phyloP scores from a whole-genome alignment of 164 flowering plant genomes.

The Malania oleifera region DNA sequence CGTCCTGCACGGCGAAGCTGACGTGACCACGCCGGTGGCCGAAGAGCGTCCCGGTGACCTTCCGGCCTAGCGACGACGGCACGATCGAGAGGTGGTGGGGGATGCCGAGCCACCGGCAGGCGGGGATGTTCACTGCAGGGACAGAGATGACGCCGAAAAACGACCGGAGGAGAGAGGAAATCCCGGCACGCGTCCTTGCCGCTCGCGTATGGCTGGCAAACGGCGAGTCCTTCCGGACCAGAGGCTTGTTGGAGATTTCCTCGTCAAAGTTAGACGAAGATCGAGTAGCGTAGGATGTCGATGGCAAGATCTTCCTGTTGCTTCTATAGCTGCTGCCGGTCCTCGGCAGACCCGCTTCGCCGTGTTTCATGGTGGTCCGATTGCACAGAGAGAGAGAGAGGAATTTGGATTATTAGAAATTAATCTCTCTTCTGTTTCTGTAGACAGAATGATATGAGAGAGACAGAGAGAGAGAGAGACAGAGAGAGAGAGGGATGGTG shows the following conservation, averaged over 20 bases:
- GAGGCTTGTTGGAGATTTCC: constrained; percentile 21
- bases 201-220: constrained; percentile 9
- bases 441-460: too few relatives aligned
- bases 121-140: constrained; percentile 30
- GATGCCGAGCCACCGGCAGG: constrained; percentile 43
- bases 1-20: constrained; percentile 70
- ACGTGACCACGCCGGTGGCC: constrained; percentile 81
- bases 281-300: constrained; percentile 29
- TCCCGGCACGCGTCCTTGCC: constrained; percentile 1
- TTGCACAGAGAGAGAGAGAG: not conserved
- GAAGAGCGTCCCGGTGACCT: constrained; percentile 81
- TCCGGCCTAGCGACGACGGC: constrained; percentile 50
- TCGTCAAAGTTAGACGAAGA: constrained; percentile 10
- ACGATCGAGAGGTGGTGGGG: constrained; percentile 29
- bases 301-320: constrained; percentile 32
- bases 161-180: constrained; percentile 41
- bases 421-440: too few relatives aligned
- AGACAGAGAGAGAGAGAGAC: too few relatives aligned
- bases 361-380: constrained; percentile 13
- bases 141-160: constrained; percentile 28
- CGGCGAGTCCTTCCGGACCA: constrained; percentile 12
- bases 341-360: constrained; percentile 25
- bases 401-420: not conserved
- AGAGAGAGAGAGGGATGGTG: too few relatives aligned
- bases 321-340: constrained; percentile 24